A percentile compares a stretch with the other conserved stretches of the same genome.
phyloP scores from a whole-genome alignment of 176 grass and related monocot genomes.

The Tillandsia leiboldiana region DNA sequence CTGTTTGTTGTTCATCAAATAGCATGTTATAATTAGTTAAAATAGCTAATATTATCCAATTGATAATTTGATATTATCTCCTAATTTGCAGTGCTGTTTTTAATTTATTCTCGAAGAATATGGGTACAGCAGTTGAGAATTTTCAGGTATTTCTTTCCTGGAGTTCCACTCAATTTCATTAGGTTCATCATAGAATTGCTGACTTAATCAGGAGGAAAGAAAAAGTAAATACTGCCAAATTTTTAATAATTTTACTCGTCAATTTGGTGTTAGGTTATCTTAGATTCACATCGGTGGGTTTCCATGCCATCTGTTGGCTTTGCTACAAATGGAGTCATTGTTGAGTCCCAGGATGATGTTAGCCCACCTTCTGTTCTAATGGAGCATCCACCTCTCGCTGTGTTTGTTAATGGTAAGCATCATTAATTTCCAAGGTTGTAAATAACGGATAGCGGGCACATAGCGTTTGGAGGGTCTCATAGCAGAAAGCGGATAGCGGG shows the following conservation, averaged over 20 bases:
- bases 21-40: background rate
- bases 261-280: conserved; percentile 44
- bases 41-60: background rate
- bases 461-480: too few species aligned
- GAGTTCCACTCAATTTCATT: background rate
- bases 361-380: conserved; percentile 89
- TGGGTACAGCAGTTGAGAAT: conserved; percentile 74
- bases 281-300: conserved; percentile 98
- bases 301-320: conserved; percentile 95
- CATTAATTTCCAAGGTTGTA: background rate
- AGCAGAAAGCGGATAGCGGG: too few species aligned
- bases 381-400: conserved; percentile 91
- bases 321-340: conserved; percentile 66
- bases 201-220: too few species aligned
- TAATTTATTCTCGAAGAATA: conserved; percentile 94
- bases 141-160: conserved; percentile 53
- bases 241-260: conserved; percentile 4
- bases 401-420: conserved; percentile 90
- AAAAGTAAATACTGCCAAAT: background rate
- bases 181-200: too few species aligned
- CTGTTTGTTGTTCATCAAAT: background rate
- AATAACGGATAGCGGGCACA: background rate
- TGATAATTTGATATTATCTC: conserved; percentile 25
- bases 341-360: conserved; percentile 73
- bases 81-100: conserved; percentile 62